Conservation (phyloP, 2,329 filamentous ascomycete species). For the Paradendryphiella salina region DNA sequence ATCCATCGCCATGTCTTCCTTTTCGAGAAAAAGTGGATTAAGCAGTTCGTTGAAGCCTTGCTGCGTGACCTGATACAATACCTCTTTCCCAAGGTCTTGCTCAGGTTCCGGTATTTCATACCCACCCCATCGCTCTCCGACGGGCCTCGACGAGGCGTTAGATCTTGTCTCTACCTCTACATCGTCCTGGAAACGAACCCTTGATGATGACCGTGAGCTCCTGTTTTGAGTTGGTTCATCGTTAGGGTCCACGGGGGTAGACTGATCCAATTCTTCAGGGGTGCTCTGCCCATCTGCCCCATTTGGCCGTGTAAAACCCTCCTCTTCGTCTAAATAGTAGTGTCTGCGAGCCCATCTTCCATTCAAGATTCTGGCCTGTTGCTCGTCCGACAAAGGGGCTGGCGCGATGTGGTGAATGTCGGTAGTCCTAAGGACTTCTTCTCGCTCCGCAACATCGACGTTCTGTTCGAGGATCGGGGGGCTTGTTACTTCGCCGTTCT, state of each 20-base stretch:
- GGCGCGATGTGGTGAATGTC: constrained; percentile 14
- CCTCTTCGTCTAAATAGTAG: constrained; percentile 85
- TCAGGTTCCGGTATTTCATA: constrained; percentile 80
- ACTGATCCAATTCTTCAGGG: constrained; percentile 15
- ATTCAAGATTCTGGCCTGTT: constrained; percentile 50
- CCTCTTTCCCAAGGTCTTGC: constrained; percentile 80
- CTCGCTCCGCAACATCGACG: constrained; percentile 29
- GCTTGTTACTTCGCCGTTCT: constrained; percentile 38
- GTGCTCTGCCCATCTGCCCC: constrained; percentile 16
- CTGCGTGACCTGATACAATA: constrained; percentile 88
- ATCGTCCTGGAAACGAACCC: constrained; percentile 76
- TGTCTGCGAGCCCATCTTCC: constrained; percentile 73
- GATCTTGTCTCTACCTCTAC: constrained; percentile 70
- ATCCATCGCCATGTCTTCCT: constrained; percentile 75
- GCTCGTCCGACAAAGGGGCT: constrained; percentile 5
- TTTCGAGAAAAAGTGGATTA: constrained; percentile 78
- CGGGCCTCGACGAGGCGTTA: constrained; percentile 69
- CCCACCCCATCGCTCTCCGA: constrained; percentile 71
- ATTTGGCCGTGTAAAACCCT: constrained; percentile 59
- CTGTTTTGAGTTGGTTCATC: constrained; percentile 2
- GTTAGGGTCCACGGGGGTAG: constrained; percentile 25
- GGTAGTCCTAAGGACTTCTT: constrained; percentile 20
- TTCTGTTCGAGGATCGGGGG: constrained; percentile 30
- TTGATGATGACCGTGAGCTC: constrained; percentile 73
- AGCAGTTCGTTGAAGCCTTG: constrained; percentile 92